phyloP scores from a whole-genome alignment of 176 grass and related monocot species.

The Raddia guianensis region DNA sequence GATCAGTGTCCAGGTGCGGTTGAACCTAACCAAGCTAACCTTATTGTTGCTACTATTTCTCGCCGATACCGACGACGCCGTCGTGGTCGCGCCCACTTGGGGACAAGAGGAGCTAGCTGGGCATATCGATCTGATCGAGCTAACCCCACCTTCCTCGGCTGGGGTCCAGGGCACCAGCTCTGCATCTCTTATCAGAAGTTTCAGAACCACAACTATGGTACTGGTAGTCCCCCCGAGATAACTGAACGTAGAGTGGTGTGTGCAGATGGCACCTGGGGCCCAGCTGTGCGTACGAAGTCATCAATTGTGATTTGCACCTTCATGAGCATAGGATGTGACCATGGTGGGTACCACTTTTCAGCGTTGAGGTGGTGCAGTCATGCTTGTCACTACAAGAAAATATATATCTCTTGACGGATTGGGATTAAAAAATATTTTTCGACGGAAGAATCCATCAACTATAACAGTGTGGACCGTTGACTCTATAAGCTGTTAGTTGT shows the following conservation, averaged over 20 bases:
- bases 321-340: slow-evolving; percentile 8
- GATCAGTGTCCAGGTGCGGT: slow-evolving; percentile 26
- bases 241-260: slow-evolving; percentile 27
- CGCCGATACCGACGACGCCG: background rate
- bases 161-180: slow-evolving; percentile 29
- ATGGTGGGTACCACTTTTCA: too few relatives aligned
- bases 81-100: slow-evolving; percentile 15
- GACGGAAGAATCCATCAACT: too few relatives aligned
- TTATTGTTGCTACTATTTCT: slow-evolving; percentile 31
- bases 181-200: slow-evolving; percentile 4
- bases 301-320: background rate
- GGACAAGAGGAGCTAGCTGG: slow-evolving; percentile 7
- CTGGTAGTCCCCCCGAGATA: slow-evolving; percentile 19
- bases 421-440: too few relatives aligned
- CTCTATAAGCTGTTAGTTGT: too few relatives aligned
- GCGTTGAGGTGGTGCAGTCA: too few relatives aligned
- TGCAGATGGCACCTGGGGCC: slow-evolving; percentile 37
- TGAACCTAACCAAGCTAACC: slow-evolving; percentile 48
- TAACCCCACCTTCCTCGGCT: slow-evolving; percentile 20
- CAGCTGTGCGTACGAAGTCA: slow-evolving; percentile 23
- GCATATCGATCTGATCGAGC: slow-evolving; percentile 26
- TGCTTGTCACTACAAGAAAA: too few relatives aligned
- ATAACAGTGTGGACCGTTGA: too few relatives aligned
- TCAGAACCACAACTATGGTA: slow-evolving; percentile 14
- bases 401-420: too few relatives aligned